Percentiles rank a stretch among this genome's conserved stretches.
phyloP scores from a whole-genome alignment of 495 filamentous ascomycete species.

The Penicillium chermesinum region DNA sequence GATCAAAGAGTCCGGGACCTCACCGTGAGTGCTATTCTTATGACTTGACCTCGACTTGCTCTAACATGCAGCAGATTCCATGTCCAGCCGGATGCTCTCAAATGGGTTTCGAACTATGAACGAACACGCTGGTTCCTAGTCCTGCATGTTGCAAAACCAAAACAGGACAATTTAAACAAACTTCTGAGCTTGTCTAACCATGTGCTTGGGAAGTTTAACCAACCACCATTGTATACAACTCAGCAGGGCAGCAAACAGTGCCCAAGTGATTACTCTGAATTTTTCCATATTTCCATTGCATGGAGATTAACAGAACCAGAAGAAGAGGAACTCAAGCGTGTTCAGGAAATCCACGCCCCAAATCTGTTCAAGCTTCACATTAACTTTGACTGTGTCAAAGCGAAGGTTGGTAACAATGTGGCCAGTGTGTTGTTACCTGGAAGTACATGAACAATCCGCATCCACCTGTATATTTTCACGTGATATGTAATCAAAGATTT shows the following conservation, averaged over 20 bases:
- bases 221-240: constrained; percentile 65
- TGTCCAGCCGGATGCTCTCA: constrained; percentile 39
- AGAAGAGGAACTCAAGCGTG: constrained; percentile 14
- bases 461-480: neutral
- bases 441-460: neutral
- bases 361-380: constrained; percentile 18
- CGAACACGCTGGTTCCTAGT: constrained; percentile 84
- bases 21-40: constrained; percentile 33
- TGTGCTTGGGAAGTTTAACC: constrained; percentile 51
- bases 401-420: constrained; percentile 72
- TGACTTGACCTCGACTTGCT: neutral
- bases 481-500: neutral
- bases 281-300: constrained; percentile 78
- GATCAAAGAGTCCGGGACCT: constrained; percentile 38
- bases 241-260: neutral
- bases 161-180: constrained; percentile 52
- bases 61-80: constrained; percentile 40
- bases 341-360: constrained; percentile 31
- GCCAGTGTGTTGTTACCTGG: constrained; percentile 45
- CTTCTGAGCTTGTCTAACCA: constrained; percentile 64
- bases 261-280: constrained; percentile 37
- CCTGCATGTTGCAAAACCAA: constrained; percentile 48
- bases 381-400: constrained; percentile 50
- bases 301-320: constrained; percentile 55
- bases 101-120: constrained; percentile 71